Percentiles rank a stretch among this genome's conserved stretches.
phyloP scores from a whole-genome alignment of 805 yeast species.

The Lipomyces sp. region DNA sequence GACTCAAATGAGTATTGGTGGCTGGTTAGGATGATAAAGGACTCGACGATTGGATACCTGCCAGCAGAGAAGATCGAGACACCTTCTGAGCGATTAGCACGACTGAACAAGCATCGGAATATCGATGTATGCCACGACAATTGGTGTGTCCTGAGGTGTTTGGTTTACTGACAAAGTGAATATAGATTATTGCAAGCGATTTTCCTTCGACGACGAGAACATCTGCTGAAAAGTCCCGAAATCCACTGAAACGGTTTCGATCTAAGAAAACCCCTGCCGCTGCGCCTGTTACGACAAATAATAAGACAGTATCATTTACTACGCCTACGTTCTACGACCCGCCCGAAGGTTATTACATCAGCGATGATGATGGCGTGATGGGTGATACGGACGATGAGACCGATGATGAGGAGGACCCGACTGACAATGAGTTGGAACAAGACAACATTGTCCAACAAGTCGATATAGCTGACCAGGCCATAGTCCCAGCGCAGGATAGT shows the following conservation, averaged over 20 bases:
- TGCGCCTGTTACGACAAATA: not conserved
- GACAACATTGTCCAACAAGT: slow-evolving; percentile 1
- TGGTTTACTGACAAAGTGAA: not conserved
- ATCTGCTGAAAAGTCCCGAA: slow-evolving; percentile 10
- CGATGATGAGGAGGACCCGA: slow-evolving; percentile 13
- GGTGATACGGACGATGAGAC: slow-evolving; percentile 28
- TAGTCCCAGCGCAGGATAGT: slow-evolving; percentile 1
- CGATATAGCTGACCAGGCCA: not conserved
- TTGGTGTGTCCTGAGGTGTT: not conserved
- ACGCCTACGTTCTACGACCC: slow-evolving; percentile 32
- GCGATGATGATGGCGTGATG: slow-evolving; percentile 31
- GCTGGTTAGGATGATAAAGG: slow-evolving; percentile 67
- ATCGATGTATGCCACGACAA: slow-evolving; percentile 55
- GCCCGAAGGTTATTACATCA: slow-evolving; percentile 33
- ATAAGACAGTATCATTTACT: slow-evolving; percentile 27
- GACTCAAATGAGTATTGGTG: slow-evolving; percentile 98
- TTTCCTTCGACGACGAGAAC: not conserved
- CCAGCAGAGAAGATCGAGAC: slow-evolving; percentile 97
- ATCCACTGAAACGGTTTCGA: slow-evolving; percentile 25
- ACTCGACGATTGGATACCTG: slow-evolving; percentile 85
- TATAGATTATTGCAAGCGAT: not conserved
- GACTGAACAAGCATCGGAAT: slow-evolving; percentile 90
- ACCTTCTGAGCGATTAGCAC: slow-evolving; percentile 85
- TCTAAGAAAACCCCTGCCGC: slow-evolving; percentile 10
- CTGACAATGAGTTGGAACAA: slow-evolving; percentile 11